Percentiles rank a stretch among this genome's conserved stretches.
These are phyloP conservation scores for Amaranthus tricolor DNA, from an alignment of 179 eudicot species.

Conservation along the genomic window DNA sequence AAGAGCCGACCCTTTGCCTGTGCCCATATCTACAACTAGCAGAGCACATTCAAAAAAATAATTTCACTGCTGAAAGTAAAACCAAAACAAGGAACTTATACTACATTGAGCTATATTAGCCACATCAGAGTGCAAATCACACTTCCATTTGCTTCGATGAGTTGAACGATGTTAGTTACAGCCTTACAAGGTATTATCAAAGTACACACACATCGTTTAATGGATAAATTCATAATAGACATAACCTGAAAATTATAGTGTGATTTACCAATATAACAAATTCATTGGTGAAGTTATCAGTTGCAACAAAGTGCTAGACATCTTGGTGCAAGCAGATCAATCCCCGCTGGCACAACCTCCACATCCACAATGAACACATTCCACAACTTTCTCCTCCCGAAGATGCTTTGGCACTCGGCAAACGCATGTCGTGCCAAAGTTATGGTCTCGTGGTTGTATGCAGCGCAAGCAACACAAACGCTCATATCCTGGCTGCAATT, in stretches of 20 bases:
- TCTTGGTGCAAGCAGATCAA: slow-evolving; percentile 25
- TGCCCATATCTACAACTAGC: too few relatives aligned
- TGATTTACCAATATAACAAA: neutral
- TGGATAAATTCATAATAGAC: neutral
- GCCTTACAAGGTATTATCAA: neutral
- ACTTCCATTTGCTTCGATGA: neutral
- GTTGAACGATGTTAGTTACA: neutral
- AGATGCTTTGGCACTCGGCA: slow-evolving; percentile 91
- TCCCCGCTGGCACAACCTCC: slow-evolving; percentile 92
- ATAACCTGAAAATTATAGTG: neutral
- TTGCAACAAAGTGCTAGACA: neutral
- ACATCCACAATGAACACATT: slow-evolving; percentile 90
- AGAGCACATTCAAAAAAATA: too few relatives aligned
- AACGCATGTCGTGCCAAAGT: slow-evolving; percentile 86
- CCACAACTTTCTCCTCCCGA: slow-evolving; percentile 86
- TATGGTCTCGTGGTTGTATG: slow-evolving; percentile 90
- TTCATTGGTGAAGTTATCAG: neutral
- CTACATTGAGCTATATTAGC: too few relatives aligned
- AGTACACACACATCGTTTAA: neutral
- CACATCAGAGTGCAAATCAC: neutral
- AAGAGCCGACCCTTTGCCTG: too few relatives aligned
- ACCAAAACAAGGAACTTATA: too few relatives aligned
- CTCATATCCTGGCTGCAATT: slow-evolving; percentile 86
- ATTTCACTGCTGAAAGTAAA: too few relatives aligned
- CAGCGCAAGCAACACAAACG: slow-evolving; percentile 85